A percentile compares a stretch with the other conserved stretches of the same genome.
phyloP scores from a whole-genome alignment of 2,329 filamentous ascomycete species.

The Verticillium zaregamsianum region DNA sequence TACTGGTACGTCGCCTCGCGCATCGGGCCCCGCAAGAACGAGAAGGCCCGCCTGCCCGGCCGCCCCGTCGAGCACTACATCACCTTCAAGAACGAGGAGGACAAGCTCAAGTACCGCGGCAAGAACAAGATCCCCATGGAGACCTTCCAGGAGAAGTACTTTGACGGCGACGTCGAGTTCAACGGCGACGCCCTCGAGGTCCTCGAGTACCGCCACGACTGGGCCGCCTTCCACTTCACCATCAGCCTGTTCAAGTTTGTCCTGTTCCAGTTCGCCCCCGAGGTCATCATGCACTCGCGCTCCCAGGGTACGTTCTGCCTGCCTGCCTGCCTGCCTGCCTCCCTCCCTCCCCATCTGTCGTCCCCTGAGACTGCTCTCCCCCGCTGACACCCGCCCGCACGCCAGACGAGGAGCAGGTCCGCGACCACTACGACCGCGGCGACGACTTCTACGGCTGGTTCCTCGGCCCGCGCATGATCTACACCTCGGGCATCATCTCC shows the following conservation, averaged over 20 bases:
- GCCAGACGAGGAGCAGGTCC: constrained; percentile 83
- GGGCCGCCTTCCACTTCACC: constrained; percentile 83
- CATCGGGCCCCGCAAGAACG: constrained; percentile 75
- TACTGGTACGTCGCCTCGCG: constrained; percentile 75
- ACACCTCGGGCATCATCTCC: constrained; percentile 81
- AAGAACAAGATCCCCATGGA: constrained; percentile 72
- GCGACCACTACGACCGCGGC: constrained; percentile 85
- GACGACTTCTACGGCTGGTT: constrained; percentile 94
- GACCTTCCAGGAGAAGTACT: constrained; percentile 90
- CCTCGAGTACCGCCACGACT: constrained; percentile 83
- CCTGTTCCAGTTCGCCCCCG: constrained; percentile 73
- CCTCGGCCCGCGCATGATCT: constrained; percentile 87
- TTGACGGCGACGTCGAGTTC: constrained; percentile 80
- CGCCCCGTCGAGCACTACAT: constrained; percentile 79
- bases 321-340: background rate
- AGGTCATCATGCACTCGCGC: constrained; percentile 73
- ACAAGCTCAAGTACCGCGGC: constrained; percentile 58
- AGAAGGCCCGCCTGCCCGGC: constrained; percentile 75
- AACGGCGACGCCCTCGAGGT: constrained; percentile 79
- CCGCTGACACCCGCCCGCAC: too few relatives aligned
- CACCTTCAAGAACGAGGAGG: constrained; percentile 55
- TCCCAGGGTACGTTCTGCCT: constrained; percentile 59
- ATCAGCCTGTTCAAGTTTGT: constrained; percentile 73
- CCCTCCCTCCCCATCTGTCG: background rate
- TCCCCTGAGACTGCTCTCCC: background rate